Conservation (phyloP, 495 filamentous ascomycete species). For the Lasiosphaeria ovina region DNA sequence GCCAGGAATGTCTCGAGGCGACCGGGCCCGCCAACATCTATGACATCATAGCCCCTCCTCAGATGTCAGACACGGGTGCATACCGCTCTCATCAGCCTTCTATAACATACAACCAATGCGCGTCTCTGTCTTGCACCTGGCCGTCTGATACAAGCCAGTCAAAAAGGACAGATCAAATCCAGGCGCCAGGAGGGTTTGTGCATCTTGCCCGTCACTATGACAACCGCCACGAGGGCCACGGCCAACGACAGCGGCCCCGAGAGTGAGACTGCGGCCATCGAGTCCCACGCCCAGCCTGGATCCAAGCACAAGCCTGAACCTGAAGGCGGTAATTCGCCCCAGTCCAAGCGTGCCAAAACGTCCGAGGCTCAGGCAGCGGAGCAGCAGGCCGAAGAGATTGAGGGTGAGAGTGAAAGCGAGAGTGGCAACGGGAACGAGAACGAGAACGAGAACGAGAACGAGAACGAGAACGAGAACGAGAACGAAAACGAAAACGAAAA, state of each 20-base stretch:
- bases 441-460: not conserved
- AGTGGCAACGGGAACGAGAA: constrained; percentile 1
- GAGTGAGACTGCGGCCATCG: constrained; percentile 11
- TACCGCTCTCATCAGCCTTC: no score
- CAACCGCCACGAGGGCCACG: constrained; percentile 18
- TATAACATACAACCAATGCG: no score
- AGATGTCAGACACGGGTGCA: no score
- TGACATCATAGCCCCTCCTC: no score
- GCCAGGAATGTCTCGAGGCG: no score
- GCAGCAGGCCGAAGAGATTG: constrained; percentile 13
- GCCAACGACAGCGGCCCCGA: constrained; percentile 15
- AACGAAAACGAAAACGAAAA: constrained; percentile 1
- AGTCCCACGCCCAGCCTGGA: constrained; percentile 17
- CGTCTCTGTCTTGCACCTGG: no score
- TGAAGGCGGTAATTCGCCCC: constrained; percentile 5
- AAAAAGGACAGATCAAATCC: no score
- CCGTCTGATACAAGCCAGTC: no score
- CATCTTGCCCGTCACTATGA: constrained; percentile 9
- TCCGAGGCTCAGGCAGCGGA: constrained; percentile 9
- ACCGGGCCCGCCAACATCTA: no score
- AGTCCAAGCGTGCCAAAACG: constrained; percentile 21
- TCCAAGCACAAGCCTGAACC: constrained; percentile 24
- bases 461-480: not conserved
- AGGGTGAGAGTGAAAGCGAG: not conserved
- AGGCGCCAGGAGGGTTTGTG: no score